Conservation (phyloP, 2,329 filamentous ascomycete species). For the Rasamsonia emersonii region DNA sequence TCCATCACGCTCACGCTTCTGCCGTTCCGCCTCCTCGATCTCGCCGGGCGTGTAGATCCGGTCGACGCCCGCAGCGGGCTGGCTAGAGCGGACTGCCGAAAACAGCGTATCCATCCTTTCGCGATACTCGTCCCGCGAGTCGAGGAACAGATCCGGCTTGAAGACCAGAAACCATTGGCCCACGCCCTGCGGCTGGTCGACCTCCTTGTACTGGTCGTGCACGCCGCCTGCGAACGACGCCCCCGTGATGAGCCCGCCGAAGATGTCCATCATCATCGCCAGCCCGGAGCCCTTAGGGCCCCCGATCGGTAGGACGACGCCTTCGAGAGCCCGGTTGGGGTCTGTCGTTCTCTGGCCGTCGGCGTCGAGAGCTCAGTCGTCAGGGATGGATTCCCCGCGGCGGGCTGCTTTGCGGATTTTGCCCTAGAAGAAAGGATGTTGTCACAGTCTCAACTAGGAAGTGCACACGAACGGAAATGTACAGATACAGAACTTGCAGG, state of each 20-base stretch:
- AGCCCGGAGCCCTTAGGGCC: constrained; percentile 11
- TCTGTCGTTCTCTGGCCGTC: constrained; percentile 15
- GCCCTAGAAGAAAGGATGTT: too few relatives aligned
- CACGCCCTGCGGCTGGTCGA: constrained; percentile 3
- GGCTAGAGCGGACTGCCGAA: background rate
- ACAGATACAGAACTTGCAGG: too few relatives aligned
- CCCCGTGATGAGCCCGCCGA: constrained; percentile 3
- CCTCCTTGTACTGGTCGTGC: constrained; percentile 3
- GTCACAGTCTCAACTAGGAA: too few relatives aligned
- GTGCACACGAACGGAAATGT: too few relatives aligned
- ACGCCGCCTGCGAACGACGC: constrained; percentile 4
- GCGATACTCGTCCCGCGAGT: constrained; percentile 1
- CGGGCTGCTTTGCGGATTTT: constrained; percentile 17
- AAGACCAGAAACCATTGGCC: constrained; percentile 3
- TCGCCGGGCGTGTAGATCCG: constrained; percentile 2
- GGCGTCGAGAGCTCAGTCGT: constrained; percentile 14
- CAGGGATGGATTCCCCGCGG: constrained; percentile 15
- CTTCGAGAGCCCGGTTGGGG: constrained; percentile 12
- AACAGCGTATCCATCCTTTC: constrained; percentile 1
- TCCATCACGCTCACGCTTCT: background rate
- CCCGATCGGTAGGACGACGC: constrained; percentile 13
- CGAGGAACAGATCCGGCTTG: constrained; percentile 3
- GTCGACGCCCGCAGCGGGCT: constrained; percentile 1
- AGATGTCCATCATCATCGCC: constrained; percentile 8
- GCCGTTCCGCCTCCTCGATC: background rate